phyloP scores from a whole-genome alignment of 345 rosid genomes.

The Moricandia moricandioides region DNA sequence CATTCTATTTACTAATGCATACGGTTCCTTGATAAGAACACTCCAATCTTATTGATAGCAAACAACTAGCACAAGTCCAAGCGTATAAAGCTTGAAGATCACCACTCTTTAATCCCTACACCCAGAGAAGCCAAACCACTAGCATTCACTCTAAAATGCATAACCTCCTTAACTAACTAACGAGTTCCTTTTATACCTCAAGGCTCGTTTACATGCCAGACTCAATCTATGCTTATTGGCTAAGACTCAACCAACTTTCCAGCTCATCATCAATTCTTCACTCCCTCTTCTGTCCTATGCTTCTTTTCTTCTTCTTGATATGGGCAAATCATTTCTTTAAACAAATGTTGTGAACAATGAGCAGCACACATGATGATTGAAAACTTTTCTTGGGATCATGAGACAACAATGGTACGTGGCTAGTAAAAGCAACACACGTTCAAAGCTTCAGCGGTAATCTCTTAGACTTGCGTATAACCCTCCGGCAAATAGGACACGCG shows the following conservation, averaged over 20 bases:
- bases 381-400: not conserved
- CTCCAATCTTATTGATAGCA: not conserved
- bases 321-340: not conserved
- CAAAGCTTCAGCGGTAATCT: not conserved
- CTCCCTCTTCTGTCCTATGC: not conserved
- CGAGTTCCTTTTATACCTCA: not conserved
- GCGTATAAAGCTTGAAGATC: not conserved
- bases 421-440: not conserved
- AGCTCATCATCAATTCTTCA: not conserved
- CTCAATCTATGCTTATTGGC: not conserved
- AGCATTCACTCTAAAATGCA: not conserved
- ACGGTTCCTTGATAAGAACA: not conserved
- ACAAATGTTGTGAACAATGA: not conserved
- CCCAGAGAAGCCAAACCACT: not conserved
- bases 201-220: not conserved
- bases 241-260: not conserved
- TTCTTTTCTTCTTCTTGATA: not conserved
- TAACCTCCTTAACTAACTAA: not conserved
- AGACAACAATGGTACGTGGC: not conserved
- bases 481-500: constrained; percentile 82
- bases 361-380: not conserved
- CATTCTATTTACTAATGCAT: not conserved
- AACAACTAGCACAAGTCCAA: not conserved
- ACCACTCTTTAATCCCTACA: not conserved
- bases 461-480: constrained; percentile 44